A percentile compares a stretch with the other conserved stretches of the same genome.
Conservation (phyloP, 2,329 filamentous ascomycete genomes). For the Helicocarpus griseus region DNA sequence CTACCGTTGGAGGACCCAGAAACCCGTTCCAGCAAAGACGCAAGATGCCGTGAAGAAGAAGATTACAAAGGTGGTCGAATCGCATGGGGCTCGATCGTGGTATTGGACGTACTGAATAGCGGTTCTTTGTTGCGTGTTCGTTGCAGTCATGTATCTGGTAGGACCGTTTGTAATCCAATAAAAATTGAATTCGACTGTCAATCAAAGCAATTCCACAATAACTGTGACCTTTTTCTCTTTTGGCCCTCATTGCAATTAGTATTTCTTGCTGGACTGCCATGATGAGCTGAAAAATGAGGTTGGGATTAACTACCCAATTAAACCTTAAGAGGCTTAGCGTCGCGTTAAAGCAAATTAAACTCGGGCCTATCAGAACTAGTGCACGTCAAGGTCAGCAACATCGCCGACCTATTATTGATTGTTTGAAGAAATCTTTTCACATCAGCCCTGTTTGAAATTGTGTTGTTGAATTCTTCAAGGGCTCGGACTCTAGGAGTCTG, state of each 20-base stretch:
- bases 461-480: too few relatives aligned
- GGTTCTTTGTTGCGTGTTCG: neutral
- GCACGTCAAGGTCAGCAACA: too few relatives aligned
- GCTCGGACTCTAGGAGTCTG: too few relatives aligned
- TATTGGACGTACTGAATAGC: neutral
- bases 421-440: too few relatives aligned
- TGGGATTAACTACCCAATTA: neutral
- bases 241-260: too few relatives aligned
- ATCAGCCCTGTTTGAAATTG: too few relatives aligned
- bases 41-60: neutral
- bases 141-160: neutral
- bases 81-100: conserved; percentile 1
- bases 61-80: neutral
- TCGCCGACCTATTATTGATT: too few relatives aligned
- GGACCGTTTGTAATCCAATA: too few relatives aligned
- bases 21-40: neutral
- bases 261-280: neutral
- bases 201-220: too few relatives aligned
- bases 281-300: neutral
- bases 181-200: too few relatives aligned
- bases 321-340: neutral
- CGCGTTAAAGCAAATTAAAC: too few relatives aligned
- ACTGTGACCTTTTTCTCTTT: too few relatives aligned
- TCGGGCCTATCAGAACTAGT: neutral
- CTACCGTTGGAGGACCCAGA: neutral